Evolutionary conservation across 495 filamentous ascomycete genomes (phyloP).

Genomic region (Cetradonia linearis): DNA sequence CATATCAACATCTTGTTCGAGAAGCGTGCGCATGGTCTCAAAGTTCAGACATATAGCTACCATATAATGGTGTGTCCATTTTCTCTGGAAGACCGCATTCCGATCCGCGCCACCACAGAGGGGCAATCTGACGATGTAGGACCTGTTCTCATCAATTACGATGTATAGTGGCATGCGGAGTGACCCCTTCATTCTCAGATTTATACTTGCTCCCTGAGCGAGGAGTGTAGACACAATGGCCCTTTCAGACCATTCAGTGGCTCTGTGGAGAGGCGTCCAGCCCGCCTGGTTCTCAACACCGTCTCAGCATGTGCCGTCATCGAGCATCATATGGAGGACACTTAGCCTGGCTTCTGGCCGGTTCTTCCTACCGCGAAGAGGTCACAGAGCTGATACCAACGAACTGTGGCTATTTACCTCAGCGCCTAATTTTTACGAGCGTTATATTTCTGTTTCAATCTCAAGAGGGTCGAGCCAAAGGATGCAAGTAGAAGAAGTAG

Average conservation of each 20-base stretch:
- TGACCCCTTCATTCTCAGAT: not conserved
- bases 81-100: conserved; percentile 3
- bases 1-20: not conserved
- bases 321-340: not conserved
- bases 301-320: not conserved
- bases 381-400: not conserved
- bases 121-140: conserved; percentile 6
- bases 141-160: not conserved
- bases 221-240: not conserved
- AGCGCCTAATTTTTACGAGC: not conserved
- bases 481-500: too few relatives aligned
- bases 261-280: conserved; percentile 1
- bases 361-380: not conserved
- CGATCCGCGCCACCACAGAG: conserved; percentile 3
- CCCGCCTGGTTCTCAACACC: not conserved
- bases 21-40: conserved; percentile 2
- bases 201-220: not conserved
- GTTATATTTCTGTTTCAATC: too few relatives aligned
- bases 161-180: not conserved
- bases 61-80: not conserved
- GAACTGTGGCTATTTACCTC: not conserved
- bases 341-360: not conserved
- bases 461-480: too few relatives aligned
- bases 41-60: not conserved
- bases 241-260: not conserved